Conservation (phyloP, 1,284 basidiomycete species). For the Coniferiporia weirii region DNA sequence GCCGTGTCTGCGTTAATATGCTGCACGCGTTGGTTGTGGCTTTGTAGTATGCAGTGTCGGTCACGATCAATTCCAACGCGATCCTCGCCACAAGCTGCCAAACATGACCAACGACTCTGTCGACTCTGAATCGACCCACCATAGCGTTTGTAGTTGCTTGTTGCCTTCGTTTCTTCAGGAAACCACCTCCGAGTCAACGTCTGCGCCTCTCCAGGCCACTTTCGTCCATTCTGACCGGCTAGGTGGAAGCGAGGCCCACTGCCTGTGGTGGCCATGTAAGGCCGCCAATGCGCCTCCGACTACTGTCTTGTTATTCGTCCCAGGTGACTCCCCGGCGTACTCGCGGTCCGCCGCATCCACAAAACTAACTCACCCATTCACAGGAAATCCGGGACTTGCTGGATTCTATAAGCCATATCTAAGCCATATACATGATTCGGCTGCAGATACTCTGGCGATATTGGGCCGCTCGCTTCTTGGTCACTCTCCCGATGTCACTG, state of each 20-base stretch:
- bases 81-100: not conserved
- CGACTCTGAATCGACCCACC: too few species aligned
- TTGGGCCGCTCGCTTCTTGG: conserved; percentile 38
- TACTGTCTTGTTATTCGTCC: conserved; percentile 19
- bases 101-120: not conserved
- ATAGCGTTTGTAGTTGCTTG: not conserved
- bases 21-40: not conserved
- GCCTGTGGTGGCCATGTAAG: conserved; percentile 20
- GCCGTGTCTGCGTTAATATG: not conserved
- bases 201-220: not conserved
- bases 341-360: not conserved
- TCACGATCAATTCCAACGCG: not conserved
- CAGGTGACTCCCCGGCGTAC: conserved; percentile 8
- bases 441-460: conserved; percentile 22
- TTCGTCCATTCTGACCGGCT: conserved; percentile 10
- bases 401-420: conserved; percentile 16
- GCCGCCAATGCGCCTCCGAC: not conserved
- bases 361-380: not conserved
- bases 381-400: conserved; percentile 17
- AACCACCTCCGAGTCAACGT: not conserved
- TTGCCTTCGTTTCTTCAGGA: conserved; percentile 9
- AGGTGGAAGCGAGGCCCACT: conserved; percentile 13
- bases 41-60: not conserved
- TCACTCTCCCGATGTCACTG: conserved; percentile 23
- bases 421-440: conserved; percentile 4